Evolutionary conservation across 2,329 filamentous ascomycete species (phyloP).

Genomic region (Monascus ruber): DNA sequence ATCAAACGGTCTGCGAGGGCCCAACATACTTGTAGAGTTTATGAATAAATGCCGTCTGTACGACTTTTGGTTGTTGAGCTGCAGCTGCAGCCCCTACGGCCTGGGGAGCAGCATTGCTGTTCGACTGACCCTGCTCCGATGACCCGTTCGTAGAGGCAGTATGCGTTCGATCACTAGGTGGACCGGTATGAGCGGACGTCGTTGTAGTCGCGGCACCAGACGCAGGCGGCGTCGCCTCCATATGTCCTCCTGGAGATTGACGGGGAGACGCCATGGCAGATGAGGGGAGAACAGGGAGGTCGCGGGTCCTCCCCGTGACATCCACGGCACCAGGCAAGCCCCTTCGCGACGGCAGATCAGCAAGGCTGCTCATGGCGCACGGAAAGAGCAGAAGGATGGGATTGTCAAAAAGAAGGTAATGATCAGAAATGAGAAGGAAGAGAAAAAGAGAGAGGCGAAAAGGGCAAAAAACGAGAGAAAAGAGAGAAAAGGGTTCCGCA

Average conservation of each 20-base stretch:
- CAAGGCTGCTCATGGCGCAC: conserved; percentile 29
- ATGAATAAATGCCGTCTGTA: conserved; percentile 97
- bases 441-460: background rate
- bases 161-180: conserved; percentile 35
- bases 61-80: conserved; percentile 89
- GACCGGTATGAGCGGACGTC: conserved; percentile 38
- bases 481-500: no score
- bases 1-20: background rate
- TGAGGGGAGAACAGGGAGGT: conserved; percentile 42
- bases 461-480: no score
- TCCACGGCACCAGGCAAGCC: conserved; percentile 32
- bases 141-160: conserved; percentile 24
- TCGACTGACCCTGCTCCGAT: conserved; percentile 8
- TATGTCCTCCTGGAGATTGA: conserved; percentile 39
- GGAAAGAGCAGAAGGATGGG: conserved; percentile 5
- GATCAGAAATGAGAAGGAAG: background rate
- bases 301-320: conserved; percentile 37
- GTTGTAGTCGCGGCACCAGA: conserved; percentile 32
- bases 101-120: conserved; percentile 16
- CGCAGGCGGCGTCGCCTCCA: conserved; percentile 43
- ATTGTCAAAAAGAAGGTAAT: conserved; percentile 3
- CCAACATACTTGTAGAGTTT: conserved; percentile 85
- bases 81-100: conserved; percentile 36
- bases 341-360: conserved; percentile 32
- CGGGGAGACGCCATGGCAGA: conserved; percentile 30